Percentiles rank a stretch among this genome's conserved stretches.
phyloP scores from a whole-genome alignment of 2,329 filamentous ascomycete species.

The Penicillium sp. region DNA sequence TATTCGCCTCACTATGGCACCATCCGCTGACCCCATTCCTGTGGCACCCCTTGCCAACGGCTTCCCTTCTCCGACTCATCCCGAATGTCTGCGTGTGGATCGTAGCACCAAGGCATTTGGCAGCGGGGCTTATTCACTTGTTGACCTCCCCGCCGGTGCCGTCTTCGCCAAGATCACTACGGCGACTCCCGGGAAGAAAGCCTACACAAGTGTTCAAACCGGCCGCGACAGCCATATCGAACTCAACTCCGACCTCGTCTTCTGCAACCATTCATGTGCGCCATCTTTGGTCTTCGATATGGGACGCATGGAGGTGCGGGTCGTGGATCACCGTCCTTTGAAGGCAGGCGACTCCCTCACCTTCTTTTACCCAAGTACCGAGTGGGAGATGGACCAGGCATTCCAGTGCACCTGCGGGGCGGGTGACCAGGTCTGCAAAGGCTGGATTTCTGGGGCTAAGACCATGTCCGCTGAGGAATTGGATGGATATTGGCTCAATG shows the following conservation, averaged over 20 bases:
- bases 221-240: conserved; percentile 53
- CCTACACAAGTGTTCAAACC: conserved; percentile 55
- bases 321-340: conserved; percentile 40
- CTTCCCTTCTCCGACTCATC: conserved; percentile 27
- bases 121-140: conserved; percentile 48
- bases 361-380: conserved; percentile 52
- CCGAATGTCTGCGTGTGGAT: conserved; percentile 28
- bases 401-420: conserved; percentile 48
- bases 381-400: conserved; percentile 51
- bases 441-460: conserved; percentile 43
- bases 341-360: conserved; percentile 45
- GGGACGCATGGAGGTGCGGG: conserved; percentile 41
- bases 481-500: conserved; percentile 45
- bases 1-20: conserved; percentile 18
- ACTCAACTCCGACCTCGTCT: conserved; percentile 57
- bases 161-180: conserved; percentile 50
- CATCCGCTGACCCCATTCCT: conserved; percentile 21
- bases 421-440: conserved; percentile 35
- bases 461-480: conserved; percentile 35
- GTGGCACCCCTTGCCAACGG: conserved; percentile 9
- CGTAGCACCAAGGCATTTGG: conserved; percentile 36
- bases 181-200: conserved; percentile 46
- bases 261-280: conserved; percentile 57
- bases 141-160: conserved; percentile 52
- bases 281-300: conserved; percentile 57